These are phyloP conservation scores for Paralagenidium karlingii DNA, from an alignment of 352 stramenopile genomes.

Conservation along the genomic window DNA sequence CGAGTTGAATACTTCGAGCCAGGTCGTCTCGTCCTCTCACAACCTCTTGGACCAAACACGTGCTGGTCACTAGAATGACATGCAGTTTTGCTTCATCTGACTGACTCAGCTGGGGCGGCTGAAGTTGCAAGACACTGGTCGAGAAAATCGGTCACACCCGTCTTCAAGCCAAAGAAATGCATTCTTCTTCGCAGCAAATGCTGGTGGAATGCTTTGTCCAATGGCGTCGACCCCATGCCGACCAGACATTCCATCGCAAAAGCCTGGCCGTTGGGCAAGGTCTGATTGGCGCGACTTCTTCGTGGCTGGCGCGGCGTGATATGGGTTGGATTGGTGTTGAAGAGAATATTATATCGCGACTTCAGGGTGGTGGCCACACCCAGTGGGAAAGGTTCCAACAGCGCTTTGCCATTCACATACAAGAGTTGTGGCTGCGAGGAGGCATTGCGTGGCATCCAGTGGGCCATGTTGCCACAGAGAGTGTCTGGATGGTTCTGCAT, in stretches of 20 bases:
- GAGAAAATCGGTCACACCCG: too few species aligned
- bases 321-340: slow-evolving; percentile 24
- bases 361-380: slow-evolving; percentile 19
- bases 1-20: too few species aligned
- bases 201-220: slow-evolving; percentile 22
- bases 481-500: slow-evolving; percentile 12
- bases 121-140: too few species aligned
- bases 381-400: slow-evolving; percentile 21
- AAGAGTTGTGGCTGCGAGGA: slow-evolving; percentile 14
- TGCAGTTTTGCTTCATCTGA: too few species aligned
- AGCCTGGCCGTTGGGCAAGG: neutral
- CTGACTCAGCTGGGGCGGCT: too few species aligned
- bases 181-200: slow-evolving; percentile 20
- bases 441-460: slow-evolving; percentile 14
- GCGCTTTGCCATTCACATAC: slow-evolving; percentile 14
- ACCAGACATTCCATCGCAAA: slow-evolving; percentile 21
- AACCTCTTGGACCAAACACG: too few species aligned
- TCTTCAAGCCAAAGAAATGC: slow-evolving; percentile 28
- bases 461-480: slow-evolving; percentile 26
- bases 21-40: too few species aligned
- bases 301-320: slow-evolving; percentile 11
- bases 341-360: slow-evolving; percentile 17
- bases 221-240: slow-evolving; percentile 14
- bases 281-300: slow-evolving; percentile 12
- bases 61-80: too few species aligned